These are phyloP conservation scores for Graphilbum fragrans DNA, from an alignment of 2,329 filamentous ascomycete genomes.

Conservation along the genomic window DNA sequence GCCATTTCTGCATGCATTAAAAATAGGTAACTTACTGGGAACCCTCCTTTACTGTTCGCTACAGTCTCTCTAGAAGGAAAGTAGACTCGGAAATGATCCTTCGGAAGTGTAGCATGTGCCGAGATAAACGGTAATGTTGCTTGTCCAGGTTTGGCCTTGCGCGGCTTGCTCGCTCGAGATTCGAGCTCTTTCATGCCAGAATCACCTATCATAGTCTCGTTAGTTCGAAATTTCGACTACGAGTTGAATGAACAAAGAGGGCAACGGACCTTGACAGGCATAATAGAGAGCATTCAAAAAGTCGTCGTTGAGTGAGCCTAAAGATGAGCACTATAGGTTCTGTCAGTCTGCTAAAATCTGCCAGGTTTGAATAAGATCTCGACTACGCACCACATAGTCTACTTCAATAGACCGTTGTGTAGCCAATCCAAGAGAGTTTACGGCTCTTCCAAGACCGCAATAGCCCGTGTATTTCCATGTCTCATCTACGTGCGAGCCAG, in stretches of 20 bases:
- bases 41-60: slow-evolving; percentile 48
- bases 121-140: neutral
- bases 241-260: neutral
- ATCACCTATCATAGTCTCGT: slow-evolving; percentile 19
- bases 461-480: slow-evolving; percentile 46
- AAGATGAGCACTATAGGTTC: slow-evolving; percentile 56
- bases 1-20: too few species aligned
- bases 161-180: slow-evolving; percentile 19
- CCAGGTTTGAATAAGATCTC: neutral
- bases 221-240: slow-evolving; percentile 2
- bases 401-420: slow-evolving; percentile 46
- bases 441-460: slow-evolving; percentile 56
- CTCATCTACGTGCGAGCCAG: slow-evolving; percentile 32
- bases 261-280: slow-evolving; percentile 37
- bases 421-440: slow-evolving; percentile 50
- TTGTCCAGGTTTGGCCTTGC: slow-evolving; percentile 14
- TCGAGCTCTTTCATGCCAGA: slow-evolving; percentile 33
- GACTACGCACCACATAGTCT: slow-evolving; percentile 51
- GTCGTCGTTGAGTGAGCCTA: slow-evolving; percentile 61
- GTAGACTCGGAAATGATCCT: slow-evolving; percentile 55
- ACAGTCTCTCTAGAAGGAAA: slow-evolving; percentile 70
- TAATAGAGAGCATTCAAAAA: slow-evolving; percentile 48
- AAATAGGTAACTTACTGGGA: slow-evolving; percentile 28
- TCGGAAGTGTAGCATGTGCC: neutral
- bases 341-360: slow-evolving; percentile 6